phyloP scores from a whole-genome alignment of 139 green algal species.

The Ettlia oleoabundans region DNA sequence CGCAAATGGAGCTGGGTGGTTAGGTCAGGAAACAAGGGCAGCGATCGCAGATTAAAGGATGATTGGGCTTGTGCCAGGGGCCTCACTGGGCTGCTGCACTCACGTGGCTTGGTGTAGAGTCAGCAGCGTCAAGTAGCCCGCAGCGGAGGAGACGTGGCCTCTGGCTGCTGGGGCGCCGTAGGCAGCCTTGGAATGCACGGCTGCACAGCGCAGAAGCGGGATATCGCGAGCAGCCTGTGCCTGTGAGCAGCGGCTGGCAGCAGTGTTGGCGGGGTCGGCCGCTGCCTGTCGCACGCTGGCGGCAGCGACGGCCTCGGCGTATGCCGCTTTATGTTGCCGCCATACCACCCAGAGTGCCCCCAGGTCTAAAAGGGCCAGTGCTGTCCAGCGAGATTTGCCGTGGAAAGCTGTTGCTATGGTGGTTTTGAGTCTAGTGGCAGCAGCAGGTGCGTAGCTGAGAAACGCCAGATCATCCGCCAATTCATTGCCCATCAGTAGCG shows the following conservation, averaged over 20 bases:
- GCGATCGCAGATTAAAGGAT: background rate
- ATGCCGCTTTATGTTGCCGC: background rate
- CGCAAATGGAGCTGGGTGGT: too few species aligned
- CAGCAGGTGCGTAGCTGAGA: background rate
- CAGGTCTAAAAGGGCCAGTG: background rate
- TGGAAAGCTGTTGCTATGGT: background rate
- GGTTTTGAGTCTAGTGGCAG: background rate
- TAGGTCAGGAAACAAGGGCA: background rate
- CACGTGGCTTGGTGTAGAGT: conserved; percentile 17
- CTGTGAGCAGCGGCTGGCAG: background rate
- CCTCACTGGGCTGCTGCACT: background rate
- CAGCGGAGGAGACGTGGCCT: background rate
- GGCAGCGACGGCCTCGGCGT: conserved; percentile 12
- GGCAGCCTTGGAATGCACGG: conserved; percentile 21
- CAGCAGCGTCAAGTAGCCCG: background rate
- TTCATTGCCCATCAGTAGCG: background rate
- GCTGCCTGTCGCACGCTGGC: conserved; percentile 15
- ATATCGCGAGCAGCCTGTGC: background rate
- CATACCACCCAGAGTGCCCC: background rate
- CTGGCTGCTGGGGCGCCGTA: background rate
- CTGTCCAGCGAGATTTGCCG: background rate
- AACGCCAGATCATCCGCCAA: background rate
- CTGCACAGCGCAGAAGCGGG: background rate
- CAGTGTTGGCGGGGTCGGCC: background rate
- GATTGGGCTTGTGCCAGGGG: background rate